Base-by-base conservation (phyloP, 495 filamentous ascomycete species). In the Penicillium ochrochloron region DNA sequence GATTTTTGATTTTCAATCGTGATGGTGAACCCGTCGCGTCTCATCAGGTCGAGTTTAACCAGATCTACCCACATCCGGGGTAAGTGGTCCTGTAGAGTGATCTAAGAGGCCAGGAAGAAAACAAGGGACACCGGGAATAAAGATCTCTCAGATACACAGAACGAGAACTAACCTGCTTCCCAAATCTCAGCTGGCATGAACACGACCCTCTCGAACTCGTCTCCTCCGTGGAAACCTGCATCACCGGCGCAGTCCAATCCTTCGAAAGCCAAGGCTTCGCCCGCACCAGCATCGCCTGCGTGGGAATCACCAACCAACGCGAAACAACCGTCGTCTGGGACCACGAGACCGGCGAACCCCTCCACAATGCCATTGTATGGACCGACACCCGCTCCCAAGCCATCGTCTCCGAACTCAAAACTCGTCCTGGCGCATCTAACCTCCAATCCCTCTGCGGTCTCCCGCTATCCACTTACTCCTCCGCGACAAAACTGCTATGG, bases 321-420 rank as follows among this genome's bases (percentile, higher is more conserved):
- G 94, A 98, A 82, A 98, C 94, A 41, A 96, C 91, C 0, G 84
- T 98, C 4, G 89, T 95, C 23, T 98, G 94, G 94, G 93, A 98
- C 75, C 85, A 82, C 61, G 84, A 86, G 62, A 97, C 94, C 9
- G 94, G 94, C 60, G 86, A 96, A 69, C 86, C 93, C 2, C 83
- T 98, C 11, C 84, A 92, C 76, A 94, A 96, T 75, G 94, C 94
- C 57, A 90, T 98, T 69, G 94, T 92, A 39, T 98, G 94, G 94
- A 90, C 94, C 12, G 94, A 98, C 72, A 97, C 94, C 1, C 85
- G 94, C 64, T 96, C 93, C 27, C 87, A 88, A 51, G 71, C 81
- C 11, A 82, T 98, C 48, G 93, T 95, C 25, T 85, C 88, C 25
- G 88, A 93, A 61, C 80, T 95, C 65, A 97, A 91, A 81, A 73